Conservation (phyloP, 2,329 filamentous ascomycete genomes). For the Neurospora crassa region DNA sequence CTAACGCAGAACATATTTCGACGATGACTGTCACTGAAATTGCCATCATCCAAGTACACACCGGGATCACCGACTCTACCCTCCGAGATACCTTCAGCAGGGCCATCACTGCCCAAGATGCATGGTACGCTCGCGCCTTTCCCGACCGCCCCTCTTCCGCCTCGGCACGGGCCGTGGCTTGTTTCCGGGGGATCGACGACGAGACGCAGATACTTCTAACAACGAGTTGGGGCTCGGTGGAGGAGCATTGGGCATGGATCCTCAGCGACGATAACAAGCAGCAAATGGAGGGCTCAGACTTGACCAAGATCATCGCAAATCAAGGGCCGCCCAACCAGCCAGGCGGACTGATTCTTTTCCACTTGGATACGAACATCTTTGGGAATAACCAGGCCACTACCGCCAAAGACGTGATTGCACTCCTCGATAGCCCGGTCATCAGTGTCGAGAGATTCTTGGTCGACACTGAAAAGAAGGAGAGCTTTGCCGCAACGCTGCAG, state of each 20-base stretch:
- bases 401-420: conserved; percentile 3
- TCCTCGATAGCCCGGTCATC: conserved; percentile 26
- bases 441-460: conserved; percentile 28
- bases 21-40: conserved; percentile 32
- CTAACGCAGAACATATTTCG: neutral
- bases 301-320: conserved; percentile 26
- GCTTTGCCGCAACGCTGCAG: conserved; percentile 26
- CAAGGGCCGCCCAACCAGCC: conserved; percentile 21
- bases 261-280: conserved; percentile 29
- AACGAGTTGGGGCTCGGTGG: conserved; percentile 34
- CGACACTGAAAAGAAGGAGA: conserved; percentile 20
- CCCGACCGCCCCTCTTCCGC: conserved; percentile 27
- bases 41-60: conserved; percentile 25
- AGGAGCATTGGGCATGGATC: conserved; percentile 34
- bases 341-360: conserved; percentile 24
- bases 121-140: conserved; percentile 28
- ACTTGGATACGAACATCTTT: conserved; percentile 28
- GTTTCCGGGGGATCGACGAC: conserved; percentile 28
- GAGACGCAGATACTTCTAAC: conserved; percentile 31
- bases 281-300: conserved; percentile 20
- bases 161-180: conserved; percentile 23
- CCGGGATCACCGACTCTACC: conserved; percentile 22
- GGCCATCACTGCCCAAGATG: conserved; percentile 27
- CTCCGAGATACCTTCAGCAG: conserved; percentile 24
- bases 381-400: neutral